Conservation (phyloP, 2,329 filamentous ascomycete genomes). For the Clonostachys sp. region DNA sequence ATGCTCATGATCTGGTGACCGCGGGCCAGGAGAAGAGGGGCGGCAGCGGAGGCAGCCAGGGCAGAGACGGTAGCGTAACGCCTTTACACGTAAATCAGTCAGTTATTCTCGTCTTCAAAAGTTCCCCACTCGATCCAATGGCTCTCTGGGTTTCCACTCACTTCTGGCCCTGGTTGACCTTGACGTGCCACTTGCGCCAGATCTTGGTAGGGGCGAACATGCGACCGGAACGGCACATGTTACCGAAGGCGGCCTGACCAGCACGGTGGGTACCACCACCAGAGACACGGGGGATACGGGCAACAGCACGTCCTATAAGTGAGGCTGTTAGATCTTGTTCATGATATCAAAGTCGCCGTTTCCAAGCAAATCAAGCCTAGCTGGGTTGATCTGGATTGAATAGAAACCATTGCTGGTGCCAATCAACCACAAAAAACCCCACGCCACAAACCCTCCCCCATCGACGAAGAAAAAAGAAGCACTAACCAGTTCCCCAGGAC, state of each 20-base stretch:
- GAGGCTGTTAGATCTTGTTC: background rate
- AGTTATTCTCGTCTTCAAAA: conserved; percentile 4
- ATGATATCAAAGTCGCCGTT: background rate
- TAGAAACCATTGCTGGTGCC: no score
- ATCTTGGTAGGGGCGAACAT: conserved; percentile 99
- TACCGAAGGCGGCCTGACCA: conserved; percentile 99
- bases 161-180: conserved; percentile 99
- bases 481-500: conserved; percentile 98
- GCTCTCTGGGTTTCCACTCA: conserved; percentile 35
- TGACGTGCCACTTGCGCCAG: conserved; percentile 99
- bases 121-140: background rate
- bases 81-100: conserved; percentile 38
- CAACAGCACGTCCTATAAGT: conserved; percentile 86
- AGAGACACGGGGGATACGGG: conserved; percentile 99
- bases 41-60: conserved; percentile 91
- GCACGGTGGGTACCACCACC: conserved; percentile 99
- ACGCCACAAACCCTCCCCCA: no score
- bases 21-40: conserved; percentile 91
- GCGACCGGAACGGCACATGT: conserved; percentile 99
- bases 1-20: conserved; percentile 92
- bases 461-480: conserved; percentile 4
- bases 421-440: background rate
- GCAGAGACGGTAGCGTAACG: conserved; percentile 98
- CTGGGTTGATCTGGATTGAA: no score
- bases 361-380: no score